phyloP scores from a whole-genome alignment of 2,329 filamentous ascomycete species.

The Lojkania enalia region DNA sequence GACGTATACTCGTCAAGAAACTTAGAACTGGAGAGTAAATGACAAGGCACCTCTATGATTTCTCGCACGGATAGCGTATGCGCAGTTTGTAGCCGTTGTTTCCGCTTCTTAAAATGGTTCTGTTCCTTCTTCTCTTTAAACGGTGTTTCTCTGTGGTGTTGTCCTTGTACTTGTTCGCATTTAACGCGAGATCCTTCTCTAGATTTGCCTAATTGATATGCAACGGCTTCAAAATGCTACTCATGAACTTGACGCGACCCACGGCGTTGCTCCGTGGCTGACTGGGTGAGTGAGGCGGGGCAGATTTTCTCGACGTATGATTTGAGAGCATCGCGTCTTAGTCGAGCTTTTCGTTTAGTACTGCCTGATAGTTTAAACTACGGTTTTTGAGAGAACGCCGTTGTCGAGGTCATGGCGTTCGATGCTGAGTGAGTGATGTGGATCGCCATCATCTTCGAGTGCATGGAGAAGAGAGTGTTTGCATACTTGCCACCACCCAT shows the following conservation, averaged over 20 bases:
- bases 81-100: constrained; percentile 25
- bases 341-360: constrained; percentile 54
- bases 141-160: constrained; percentile 13
- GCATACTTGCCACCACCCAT: constrained; percentile 41
- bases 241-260: constrained; percentile 47
- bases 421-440: constrained; percentile 54
- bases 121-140: constrained; percentile 30
- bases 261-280: constrained; percentile 33
- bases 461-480: constrained; percentile 55
- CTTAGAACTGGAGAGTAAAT: constrained; percentile 4
- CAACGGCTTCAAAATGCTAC: constrained; percentile 54
- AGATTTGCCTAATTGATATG: constrained; percentile 46
- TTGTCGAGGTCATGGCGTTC: constrained; percentile 47
- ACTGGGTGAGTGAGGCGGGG: constrained; percentile 35
- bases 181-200: constrained; percentile 20
- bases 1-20: too few relatives aligned
- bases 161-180: constrained; percentile 28
- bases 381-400: constrained; percentile 54
- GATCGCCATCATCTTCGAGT: constrained; percentile 61
- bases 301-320: constrained; percentile 52
- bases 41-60: constrained; percentile 8
- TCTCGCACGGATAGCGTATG: constrained; percentile 13
- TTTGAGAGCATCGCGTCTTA: constrained; percentile 48
- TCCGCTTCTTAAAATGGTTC: constrained; percentile 36
- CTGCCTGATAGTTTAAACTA: constrained; percentile 53